Conservation (phyloP, 163 green algal species). For the Volvox carteri region DNA sequence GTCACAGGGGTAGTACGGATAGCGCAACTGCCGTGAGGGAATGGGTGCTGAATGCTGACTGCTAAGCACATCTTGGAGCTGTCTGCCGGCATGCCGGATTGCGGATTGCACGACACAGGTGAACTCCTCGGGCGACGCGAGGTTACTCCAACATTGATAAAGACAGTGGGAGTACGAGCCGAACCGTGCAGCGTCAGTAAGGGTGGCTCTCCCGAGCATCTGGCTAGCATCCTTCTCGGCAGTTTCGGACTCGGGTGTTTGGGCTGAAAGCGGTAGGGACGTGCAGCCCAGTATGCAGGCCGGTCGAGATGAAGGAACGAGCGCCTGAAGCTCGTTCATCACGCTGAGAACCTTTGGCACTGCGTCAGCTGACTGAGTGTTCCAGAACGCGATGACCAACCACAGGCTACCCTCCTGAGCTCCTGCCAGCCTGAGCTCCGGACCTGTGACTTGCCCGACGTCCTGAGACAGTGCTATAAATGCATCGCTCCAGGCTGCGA, state of each 20-base stretch:
- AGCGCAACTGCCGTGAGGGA: background rate
- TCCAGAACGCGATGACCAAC: constrained; percentile 9
- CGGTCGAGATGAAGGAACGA: background rate
- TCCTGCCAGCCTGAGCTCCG: background rate
- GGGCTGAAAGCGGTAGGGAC: too few species aligned
- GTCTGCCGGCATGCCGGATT: background rate
- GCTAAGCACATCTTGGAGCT: background rate
- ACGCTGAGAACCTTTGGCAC: background rate
- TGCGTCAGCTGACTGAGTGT: too few species aligned
- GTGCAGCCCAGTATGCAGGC: background rate
- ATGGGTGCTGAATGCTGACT: background rate
- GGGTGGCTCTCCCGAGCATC: background rate
- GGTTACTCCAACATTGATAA: constrained; percentile 5
- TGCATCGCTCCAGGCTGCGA: background rate
- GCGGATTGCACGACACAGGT: background rate
- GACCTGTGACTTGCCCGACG: background rate
- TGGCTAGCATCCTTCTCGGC: background rate
- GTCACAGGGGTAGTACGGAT: constrained; percentile 7
- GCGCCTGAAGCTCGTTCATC: background rate
- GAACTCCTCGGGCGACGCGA: background rate
- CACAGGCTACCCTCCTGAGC: background rate
- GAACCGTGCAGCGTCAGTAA: constrained; percentile 5
- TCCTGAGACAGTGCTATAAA: background rate
- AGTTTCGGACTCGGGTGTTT: background rate
- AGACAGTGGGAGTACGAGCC: background rate